Evolutionary conservation across 208 protist genomes (phyloP).

Genomic region (Leishmania mexicana): DNA sequence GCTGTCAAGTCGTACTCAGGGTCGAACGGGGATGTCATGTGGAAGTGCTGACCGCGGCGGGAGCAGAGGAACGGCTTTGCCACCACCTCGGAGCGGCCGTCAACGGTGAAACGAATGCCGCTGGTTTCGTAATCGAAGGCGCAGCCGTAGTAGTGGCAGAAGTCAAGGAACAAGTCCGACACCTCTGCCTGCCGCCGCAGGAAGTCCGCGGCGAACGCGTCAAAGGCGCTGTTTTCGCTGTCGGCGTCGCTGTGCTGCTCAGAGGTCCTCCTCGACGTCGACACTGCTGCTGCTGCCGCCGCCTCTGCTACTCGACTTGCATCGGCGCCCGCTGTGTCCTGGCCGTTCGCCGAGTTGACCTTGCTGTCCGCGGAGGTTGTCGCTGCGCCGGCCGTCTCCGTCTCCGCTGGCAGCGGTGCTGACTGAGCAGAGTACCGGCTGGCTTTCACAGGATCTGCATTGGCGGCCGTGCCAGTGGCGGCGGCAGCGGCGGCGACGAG

Average conservation of each 20-base stretch:
- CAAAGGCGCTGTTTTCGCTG: slow-evolving; percentile 7
- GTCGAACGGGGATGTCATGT: slow-evolving; percentile 87
- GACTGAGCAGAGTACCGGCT: neutral
- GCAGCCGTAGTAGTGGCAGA: slow-evolving; percentile 87
- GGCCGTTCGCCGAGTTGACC: neutral
- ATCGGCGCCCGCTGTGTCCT: neutral
- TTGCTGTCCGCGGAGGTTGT: neutral
- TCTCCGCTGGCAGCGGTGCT: neutral
- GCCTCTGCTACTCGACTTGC: neutral
- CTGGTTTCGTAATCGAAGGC: slow-evolving; percentile 81
- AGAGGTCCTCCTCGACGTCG: neutral
- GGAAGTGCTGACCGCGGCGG: slow-evolving; percentile 78
- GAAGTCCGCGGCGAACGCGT: slow-evolving; percentile 39
- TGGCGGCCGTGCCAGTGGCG: neutral
- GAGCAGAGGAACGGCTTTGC: slow-evolving; percentile 71
- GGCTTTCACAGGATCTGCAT: neutral
- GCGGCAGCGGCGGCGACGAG: neutral
- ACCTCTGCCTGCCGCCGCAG: slow-evolving; percentile 43
- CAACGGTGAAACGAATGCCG: slow-evolving; percentile 64
- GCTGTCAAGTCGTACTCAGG: slow-evolving; percentile 84
- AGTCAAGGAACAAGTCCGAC: slow-evolving; percentile 71
- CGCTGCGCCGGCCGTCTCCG: neutral
- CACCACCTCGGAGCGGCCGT: slow-evolving; percentile 66
- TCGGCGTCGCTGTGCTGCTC: neutral
- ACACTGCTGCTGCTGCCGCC: neutral